Evolutionary conservation across 495 filamentous ascomycete species (phyloP).

Genomic region (Hapsidospora chrysogenum): DNA sequence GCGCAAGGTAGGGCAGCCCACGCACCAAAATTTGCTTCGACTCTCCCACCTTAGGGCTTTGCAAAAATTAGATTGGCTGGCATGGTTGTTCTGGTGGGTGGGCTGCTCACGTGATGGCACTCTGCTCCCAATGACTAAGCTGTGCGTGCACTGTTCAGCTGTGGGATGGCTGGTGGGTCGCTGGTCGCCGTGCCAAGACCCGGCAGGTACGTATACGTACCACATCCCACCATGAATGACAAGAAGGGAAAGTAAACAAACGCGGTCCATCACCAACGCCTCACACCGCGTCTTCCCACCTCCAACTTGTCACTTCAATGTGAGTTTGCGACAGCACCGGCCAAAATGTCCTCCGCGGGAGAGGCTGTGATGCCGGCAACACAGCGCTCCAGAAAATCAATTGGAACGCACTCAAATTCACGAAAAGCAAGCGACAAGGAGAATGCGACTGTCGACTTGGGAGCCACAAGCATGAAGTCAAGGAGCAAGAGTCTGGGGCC

Average conservation of each 20-base stretch:
- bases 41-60: constrained; percentile 4
- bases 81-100: not conserved
- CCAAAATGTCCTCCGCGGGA: constrained; percentile 26
- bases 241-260: constrained; percentile 2
- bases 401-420: constrained; percentile 46
- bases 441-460: constrained; percentile 50
- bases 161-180: too few relatives aligned
- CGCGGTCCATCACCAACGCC: constrained; percentile 2
- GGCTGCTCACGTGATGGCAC: not conserved
- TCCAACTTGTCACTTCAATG: too few relatives aligned
- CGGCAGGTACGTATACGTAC: too few relatives aligned
- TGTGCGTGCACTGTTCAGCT: too few relatives aligned
- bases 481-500: constrained; percentile 92
- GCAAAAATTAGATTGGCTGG: constrained; percentile 4
- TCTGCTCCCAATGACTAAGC: not conserved
- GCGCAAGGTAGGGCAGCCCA: constrained; percentile 2
- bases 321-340: not conserved
- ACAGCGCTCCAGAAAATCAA: constrained; percentile 60
- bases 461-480: constrained; percentile 40
- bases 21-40: constrained; percentile 2
- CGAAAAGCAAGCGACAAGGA: constrained; percentile 43
- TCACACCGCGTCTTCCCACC: too few relatives aligned
- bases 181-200: too few relatives aligned
- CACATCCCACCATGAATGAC: too few relatives aligned
- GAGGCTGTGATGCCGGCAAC: constrained; percentile 32